Evolutionary conservation across 179 eudicot genomes (phyloP).

Genomic region (Spinacia oleracea): DNA sequence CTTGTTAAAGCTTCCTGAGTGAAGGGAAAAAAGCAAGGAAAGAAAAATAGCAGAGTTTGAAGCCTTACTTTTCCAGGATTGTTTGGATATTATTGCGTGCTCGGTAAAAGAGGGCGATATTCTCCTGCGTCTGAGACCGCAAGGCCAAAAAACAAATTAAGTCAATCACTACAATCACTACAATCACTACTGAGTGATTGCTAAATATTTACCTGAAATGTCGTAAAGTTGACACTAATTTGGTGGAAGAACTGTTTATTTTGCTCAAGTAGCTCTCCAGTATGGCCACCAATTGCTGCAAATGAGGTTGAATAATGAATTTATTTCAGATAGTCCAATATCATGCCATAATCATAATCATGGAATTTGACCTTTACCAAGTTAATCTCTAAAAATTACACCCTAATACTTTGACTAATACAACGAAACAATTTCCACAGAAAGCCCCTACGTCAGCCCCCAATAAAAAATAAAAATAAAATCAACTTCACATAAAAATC

Average conservation of each 20-base stretch:
- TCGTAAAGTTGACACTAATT: constrained; percentile 67
- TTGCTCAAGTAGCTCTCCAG: constrained; percentile 90
- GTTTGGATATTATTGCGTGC: constrained; percentile 68
- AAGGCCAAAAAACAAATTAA: not conserved
- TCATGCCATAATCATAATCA: constrained; percentile 7
- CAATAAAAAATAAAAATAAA: not conserved
- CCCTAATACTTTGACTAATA: not conserved
- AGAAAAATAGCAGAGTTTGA: not conserved
- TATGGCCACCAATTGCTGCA: constrained; percentile 89
- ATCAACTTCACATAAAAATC: not conserved
- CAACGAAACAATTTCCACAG: not conserved
- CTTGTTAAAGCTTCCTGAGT: not conserved
- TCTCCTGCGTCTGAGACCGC: constrained; percentile 62
- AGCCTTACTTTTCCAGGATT: constrained; percentile 63
- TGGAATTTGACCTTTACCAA: not conserved
- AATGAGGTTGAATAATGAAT: constrained; percentile 18
- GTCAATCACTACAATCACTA: no score
- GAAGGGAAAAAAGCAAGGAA: not conserved
- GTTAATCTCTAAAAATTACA: not conserved
- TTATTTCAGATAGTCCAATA: not conserved
- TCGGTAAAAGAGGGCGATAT: constrained; percentile 72
- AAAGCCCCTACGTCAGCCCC: not conserved
- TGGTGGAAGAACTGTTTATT: constrained; percentile 72
- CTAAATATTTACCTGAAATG: constrained; percentile 54
- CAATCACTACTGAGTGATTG: no score